Conservation (phyloP, 139 green algal genomes). For the Bryopsis sp. region DNA sequence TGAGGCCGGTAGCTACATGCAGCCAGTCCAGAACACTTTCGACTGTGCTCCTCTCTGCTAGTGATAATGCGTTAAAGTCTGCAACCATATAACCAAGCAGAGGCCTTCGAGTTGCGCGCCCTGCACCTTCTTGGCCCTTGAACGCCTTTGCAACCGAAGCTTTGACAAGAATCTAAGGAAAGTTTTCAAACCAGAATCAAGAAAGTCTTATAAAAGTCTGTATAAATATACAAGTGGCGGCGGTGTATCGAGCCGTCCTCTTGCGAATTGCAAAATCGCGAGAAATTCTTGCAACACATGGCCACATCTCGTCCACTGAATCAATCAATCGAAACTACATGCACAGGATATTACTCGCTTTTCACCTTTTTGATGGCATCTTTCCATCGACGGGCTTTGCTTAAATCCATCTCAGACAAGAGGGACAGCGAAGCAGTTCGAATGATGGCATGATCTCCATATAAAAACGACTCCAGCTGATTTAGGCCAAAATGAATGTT, state of each 20-base stretch:
- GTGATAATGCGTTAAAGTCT: background rate
- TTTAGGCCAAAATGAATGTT: conserved; percentile 1
- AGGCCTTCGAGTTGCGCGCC: background rate
- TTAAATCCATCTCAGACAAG: too few relatives aligned
- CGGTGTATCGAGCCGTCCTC: too few relatives aligned
- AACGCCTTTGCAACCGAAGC: background rate
- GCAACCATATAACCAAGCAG: conserved; percentile 3
- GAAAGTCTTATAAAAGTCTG: too few relatives aligned
- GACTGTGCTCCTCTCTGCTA: background rate
- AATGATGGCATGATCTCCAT: background rate
- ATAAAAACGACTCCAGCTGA: conserved; percentile 4
- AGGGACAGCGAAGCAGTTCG: background rate
- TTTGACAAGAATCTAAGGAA: background rate
- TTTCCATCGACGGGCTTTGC: conserved; percentile 1
- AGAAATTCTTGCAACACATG: background rate
- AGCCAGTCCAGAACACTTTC: conserved; percentile 4
- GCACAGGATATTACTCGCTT: too few relatives aligned
- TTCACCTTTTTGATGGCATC: background rate
- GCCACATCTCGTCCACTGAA: background rate
- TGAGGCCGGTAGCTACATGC: background rate
- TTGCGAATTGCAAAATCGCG: too few relatives aligned
- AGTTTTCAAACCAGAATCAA: too few relatives aligned
- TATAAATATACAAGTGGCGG: too few relatives aligned
- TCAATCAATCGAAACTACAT: background rate
- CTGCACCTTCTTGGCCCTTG: background rate